Evolutionary conservation across 129 eudicot genomes (phyloP), one percentile per base, ranked within the genome.

Genomic region (Flaveria ramosissima): DNA sequence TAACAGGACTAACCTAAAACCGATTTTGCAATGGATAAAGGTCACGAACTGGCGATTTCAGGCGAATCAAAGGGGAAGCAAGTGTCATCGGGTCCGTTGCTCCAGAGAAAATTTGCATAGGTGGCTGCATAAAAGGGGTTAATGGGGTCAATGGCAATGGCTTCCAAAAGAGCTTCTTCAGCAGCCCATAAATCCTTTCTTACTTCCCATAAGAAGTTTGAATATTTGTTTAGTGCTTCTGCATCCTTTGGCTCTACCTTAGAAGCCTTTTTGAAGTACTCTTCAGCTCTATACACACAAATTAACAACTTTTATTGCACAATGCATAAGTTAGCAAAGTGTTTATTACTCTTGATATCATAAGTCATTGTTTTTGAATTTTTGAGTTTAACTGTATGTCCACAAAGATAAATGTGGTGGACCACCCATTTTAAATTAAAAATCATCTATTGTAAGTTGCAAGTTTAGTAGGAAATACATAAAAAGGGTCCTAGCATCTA

Each of bases 81-180:
- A 32, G 97, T 74, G 71, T 91, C 99, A 12, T 95, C 97, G 2
- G 88, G 91, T 4, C 92, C 96, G 0, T 95, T 95, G 81, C 61
- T 85, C 97, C 97, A 95, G 7, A 95, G 88, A 62, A 95, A 95
- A 80, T 95, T 86, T 21, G 97, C 99, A 30, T 95, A 92, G 41
- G 88, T 95, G n/a, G 94, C 96, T 9, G 97, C 92, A 48, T 91
- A 92, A 73, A 80, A 88, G 3, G 97, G 76, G 82, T 95, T 95
- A 43, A 65, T 63, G 4, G 99, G 97, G 23, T 95, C 99, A 23
- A 86, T 83, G 1, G 90, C 79, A 43, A 89, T 92, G 81, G 99
- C 97, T 84, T 89, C 92, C 77, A 87, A 74, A 68, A 81, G 93
- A 14, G 88, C 88, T 79, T 95, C 92, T 61, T 95, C 99, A 27